phyloP scores from a whole-genome alignment of 1,284 basidiomycete genomes.

The Rhodotorula sp. region DNA sequence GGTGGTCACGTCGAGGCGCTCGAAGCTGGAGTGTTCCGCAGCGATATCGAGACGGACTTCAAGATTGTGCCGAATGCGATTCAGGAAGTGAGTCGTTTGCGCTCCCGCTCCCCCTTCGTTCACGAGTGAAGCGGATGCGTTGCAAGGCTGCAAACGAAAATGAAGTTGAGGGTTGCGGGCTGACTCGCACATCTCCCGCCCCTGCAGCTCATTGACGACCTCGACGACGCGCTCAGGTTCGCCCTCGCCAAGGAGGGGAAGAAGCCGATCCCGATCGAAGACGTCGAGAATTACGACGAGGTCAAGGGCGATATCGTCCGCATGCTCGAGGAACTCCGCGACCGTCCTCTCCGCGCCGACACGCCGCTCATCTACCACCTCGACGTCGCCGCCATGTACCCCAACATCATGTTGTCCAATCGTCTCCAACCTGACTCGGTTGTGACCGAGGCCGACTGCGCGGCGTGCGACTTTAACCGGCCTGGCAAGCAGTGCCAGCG shows the following conservation, averaged over 20 bases:
- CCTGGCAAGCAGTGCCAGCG: constrained; percentile 94
- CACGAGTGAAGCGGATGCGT: too few species aligned
- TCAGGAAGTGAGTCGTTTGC: constrained; percentile 62
- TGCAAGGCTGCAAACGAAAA: too few species aligned
- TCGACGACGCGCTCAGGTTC: constrained; percentile 87
- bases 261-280: constrained; percentile 66
- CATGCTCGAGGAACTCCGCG: constrained; percentile 84
- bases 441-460: constrained; percentile 93
- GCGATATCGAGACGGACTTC: constrained; percentile 93
- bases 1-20: constrained; percentile 98
- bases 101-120: too few species aligned
- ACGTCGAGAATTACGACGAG: constrained; percentile 93
- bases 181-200: constrained; percentile 12
- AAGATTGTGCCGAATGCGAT: constrained; percentile 86
- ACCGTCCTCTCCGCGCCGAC: constrained; percentile 83
- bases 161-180: neutral
- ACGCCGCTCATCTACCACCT: constrained; percentile 97
- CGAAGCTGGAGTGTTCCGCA: constrained; percentile 96
- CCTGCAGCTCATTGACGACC: constrained; percentile 83
- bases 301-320: constrained; percentile 76
- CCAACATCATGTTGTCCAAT: constrained; percentile 99
- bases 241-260: constrained; percentile 80
- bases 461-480: constrained; percentile 97
- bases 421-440: constrained; percentile 97
- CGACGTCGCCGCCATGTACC: constrained; percentile 99